Conservation (phyloP, 2,329 filamentous ascomycete species). For the Aphanoascus verrucosus region DNA sequence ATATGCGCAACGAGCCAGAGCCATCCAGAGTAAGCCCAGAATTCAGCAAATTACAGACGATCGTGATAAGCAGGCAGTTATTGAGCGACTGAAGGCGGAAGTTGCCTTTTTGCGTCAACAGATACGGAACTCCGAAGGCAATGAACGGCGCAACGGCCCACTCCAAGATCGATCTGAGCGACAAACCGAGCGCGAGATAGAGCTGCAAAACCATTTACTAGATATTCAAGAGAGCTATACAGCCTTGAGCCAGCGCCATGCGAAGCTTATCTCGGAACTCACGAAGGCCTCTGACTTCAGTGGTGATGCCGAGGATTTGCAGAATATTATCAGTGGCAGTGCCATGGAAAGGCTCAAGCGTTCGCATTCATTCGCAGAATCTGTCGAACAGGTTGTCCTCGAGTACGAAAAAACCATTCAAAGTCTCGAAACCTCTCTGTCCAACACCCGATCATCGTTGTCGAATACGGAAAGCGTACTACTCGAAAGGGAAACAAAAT, state of each 20-base stretch:
- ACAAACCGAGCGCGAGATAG: constrained; percentile 71
- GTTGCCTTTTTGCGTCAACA: constrained; percentile 90
- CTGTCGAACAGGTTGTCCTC: constrained; percentile 88
- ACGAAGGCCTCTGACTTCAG: constrained; percentile 65
- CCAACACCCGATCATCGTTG: constrained; percentile 72
- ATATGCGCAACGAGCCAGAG: constrained; percentile 89
- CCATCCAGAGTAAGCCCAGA: constrained; percentile 93
- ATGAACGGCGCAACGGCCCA: constrained; percentile 44
- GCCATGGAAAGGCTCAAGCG: constrained; percentile 82
- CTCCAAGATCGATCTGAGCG: constrained; percentile 65
- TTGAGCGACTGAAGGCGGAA: constrained; percentile 87
- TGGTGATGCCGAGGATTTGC: constrained; percentile 32
- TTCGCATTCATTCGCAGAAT: constrained; percentile 90
- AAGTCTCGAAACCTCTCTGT: constrained; percentile 78
- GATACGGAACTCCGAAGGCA: constrained; percentile 69
- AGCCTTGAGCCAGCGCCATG: constrained; percentile 80
- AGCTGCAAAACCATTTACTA: constrained; percentile 85
- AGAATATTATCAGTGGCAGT: constrained; percentile 56
- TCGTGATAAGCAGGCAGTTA: constrained; percentile 83
- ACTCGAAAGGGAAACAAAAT: constrained; percentile 86
- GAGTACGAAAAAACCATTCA: constrained; percentile 99
- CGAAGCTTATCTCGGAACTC: constrained; percentile 89
- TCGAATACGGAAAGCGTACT: constrained; percentile 76
- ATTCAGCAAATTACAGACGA: constrained; percentile 87
- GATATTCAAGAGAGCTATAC: constrained; percentile 93